phyloP scores from a whole-genome alignment of 2,329 filamentous ascomycete species.

The Aureobasidium lini region DNA sequence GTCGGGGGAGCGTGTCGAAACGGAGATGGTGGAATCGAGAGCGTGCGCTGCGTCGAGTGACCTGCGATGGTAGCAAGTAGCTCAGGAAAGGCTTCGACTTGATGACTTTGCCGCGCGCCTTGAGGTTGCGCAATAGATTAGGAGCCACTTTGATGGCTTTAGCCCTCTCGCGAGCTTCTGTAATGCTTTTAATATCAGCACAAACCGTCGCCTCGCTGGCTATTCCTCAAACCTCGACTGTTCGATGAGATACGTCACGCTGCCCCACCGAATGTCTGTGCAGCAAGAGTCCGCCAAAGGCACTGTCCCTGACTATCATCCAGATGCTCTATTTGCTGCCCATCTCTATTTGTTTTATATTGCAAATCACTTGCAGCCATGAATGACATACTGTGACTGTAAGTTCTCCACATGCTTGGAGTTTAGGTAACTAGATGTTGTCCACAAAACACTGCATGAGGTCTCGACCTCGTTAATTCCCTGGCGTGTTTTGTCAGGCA shows the following conservation, averaged over 20 bases:
- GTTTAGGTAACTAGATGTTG: neutral
- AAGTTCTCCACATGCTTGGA: neutral
- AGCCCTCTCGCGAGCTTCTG: neutral
- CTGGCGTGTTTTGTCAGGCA: neutral
- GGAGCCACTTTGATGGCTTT: conserved; percentile 8
- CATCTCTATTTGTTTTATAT: neutral
- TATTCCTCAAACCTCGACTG: neutral
- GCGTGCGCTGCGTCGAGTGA: conserved; percentile 54
- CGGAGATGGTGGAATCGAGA: conserved; percentile 62
- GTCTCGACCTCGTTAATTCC: too few species aligned
- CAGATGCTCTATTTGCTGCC: neutral
- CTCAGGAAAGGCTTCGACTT: conserved; percentile 41
- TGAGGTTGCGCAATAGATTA: neutral
- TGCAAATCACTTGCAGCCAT: neutral
- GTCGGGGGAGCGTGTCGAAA: conserved; percentile 63
- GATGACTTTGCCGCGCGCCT: conserved; percentile 2
- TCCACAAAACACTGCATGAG: neutral
- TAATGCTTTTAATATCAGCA: neutral
- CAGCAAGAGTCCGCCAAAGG: neutral
- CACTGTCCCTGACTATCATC: neutral
- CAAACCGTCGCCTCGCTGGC: neutral
- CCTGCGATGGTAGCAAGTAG: conserved; percentile 55
- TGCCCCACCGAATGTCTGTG: conserved; percentile 3
- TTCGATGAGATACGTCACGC: neutral
- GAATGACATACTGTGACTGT: too few species aligned